Base-by-base conservation (phyloP, 2,329 filamentous ascomycete species). In the Lachnellula arida region DNA sequence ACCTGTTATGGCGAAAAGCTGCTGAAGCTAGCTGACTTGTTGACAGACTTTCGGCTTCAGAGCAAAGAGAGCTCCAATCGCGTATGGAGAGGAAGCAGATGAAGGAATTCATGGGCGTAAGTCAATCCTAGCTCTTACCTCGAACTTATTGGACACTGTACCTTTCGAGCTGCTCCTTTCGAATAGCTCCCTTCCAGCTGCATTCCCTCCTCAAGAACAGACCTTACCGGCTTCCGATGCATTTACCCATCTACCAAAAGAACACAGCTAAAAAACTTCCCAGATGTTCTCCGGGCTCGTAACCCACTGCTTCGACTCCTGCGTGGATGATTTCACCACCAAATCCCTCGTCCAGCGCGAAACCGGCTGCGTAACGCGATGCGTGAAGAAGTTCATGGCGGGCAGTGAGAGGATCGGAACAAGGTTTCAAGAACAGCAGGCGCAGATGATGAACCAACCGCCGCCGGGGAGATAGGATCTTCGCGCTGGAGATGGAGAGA, bases 61-160 rank as follows among this genome's bases (percentile, higher is more conserved):
- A 97, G 81, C 89, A 95, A 80, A 89, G 90, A 77, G 90, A 94
- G 81, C 88, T 99, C 72, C 88, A 96, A 76, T 78, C 84, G 77
- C 91, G 94, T 75, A 92, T 99, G 84, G 91, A 97, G 80, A 89
- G 89, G 78, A 95, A 94, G 77, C 94, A 99, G 78, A 90, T 99
- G 81, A 96, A 96, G 79, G 93, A 97, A 73, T 97, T 99, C 73
- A 96, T 97, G 87, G 89, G 85, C 69, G 94, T 97, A 81, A 67
- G 90, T 80, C 8, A 12, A 32, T 32, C 28, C 28, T 32, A 12
- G 28, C 28, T 32, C 28, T 11, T 11, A 12, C 28, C 9, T 32
- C 9, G 11, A 32, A 9, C 28, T 32, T 12, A 12, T 32, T 8
- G 3, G 28, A 32, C 9, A 32, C 9, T 32, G 28, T 12, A 32